Evolutionary conservation across 371 early-diverging fungal genomes (phyloP).

Genomic region (Quaeritorhiza haematococci): DNA sequence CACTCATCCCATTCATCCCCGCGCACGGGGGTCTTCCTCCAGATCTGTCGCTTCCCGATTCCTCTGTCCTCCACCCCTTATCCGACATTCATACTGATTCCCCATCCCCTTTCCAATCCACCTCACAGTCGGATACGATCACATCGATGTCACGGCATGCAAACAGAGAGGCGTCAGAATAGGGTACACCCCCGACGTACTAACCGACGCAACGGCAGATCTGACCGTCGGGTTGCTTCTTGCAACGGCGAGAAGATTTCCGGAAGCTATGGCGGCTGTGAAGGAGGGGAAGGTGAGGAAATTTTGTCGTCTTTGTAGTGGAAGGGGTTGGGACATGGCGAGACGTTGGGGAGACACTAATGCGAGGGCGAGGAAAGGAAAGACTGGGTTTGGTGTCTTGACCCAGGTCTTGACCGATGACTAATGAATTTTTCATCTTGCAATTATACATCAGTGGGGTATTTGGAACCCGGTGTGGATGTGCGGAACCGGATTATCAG

Average conservation of each 20-base stretch:
- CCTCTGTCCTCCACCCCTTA: conserved; percentile 53
- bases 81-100: too few species aligned
- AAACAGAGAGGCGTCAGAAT: conserved; percentile 48
- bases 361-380: too few species aligned
- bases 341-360: too few species aligned
- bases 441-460: conserved; percentile 43
- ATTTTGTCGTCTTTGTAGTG: too few species aligned
- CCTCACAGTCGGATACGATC: conserved; percentile 84
- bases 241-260: conserved; percentile 64
- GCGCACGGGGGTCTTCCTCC: neutral
- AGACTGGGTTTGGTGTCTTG: too few species aligned
- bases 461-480: conserved; percentile 69
- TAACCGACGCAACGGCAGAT: conserved; percentile 86
- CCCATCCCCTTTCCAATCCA: too few species aligned
- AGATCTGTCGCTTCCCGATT: conserved; percentile 12
- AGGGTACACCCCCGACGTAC: conserved; percentile 83
- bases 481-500: conserved; percentile 65
- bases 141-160: conserved; percentile 51
- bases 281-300: conserved; percentile 31
- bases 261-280: conserved; percentile 55
- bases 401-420: too few species aligned
- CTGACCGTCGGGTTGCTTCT: conserved; percentile 69
- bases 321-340: too few species aligned
- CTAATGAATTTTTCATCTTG: too few species aligned
- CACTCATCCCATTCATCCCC: too few species aligned